Base-by-base conservation (phyloP, 768 basidiomycete genomes). In the Russula vinacea region DNA sequence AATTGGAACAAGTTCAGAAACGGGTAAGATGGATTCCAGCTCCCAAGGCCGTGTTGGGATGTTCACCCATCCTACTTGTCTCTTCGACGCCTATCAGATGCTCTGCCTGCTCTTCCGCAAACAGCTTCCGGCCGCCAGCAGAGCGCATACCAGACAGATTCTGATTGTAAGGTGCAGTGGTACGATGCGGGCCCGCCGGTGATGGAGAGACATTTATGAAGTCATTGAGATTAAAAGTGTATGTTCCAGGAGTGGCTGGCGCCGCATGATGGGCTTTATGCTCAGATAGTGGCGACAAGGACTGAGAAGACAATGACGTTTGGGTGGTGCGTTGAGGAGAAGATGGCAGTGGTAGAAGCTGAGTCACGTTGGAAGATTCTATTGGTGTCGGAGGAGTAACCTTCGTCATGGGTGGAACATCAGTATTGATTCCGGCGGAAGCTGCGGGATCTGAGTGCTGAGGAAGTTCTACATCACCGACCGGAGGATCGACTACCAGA, bases 141-240 rank as follows among this genome's bases (percentile, higher is more conserved):
- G 64, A 54, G 61, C 67, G 66, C 24, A 69, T 62, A 42, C 68
- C 68, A 14, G 68, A 51, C 37, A 63, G 10, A 58, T 59, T 62
- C 49, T 59, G 63, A 60, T 69, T 68, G 58, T 66, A 66, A 16
- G 55, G 49, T 10, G 57, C 54, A 42, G 54, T 51, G 16, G 54
- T 62, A 39, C 67, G 61, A 44, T 66, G 60, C 14, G 65, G 61
- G 11, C 58, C 66, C 14, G 68, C 68, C 2, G 69, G 69, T 2
- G 69, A 70, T 45, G 69, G 69, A 16, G 69, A 70, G 26, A 70
- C 68, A 33, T 70, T 70, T 51, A 70, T 69, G 40, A 70, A 70
- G 42, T 70, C 69, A 24, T 70, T 66, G 39, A 70, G 58, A 51
- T 70, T 70, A 44, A 70, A 70, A 16, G 68, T 62, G 51, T 66